Base-by-base conservation (phyloP, 2,329 filamentous ascomycete species). In the Hypoxylon sp. region DNA sequence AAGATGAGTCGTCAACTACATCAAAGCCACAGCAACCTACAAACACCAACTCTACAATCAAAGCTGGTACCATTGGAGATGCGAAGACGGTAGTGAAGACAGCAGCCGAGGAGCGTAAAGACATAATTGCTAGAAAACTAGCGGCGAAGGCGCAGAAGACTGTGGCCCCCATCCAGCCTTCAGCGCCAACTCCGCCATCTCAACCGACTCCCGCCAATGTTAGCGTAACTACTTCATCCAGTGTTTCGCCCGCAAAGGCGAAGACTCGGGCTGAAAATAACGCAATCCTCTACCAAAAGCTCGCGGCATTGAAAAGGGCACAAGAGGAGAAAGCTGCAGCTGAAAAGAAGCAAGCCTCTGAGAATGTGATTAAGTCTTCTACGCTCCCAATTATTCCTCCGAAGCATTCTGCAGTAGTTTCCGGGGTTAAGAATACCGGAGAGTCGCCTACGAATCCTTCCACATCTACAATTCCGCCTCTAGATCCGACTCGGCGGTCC, bases 201-300 rank as follows among this genome's bases (percentile, higher is more conserved):
- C 24, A 70, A 12, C 36, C 69, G 2, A 26, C 60, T 8, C 56
- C 58, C 11, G 44, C 49, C 12, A 14, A 44, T 32, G 44, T 33
- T 6, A 38, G 56, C 16, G 33, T 30, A 33, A 48, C 20, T 55
- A 50, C 51, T 40, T 30, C 58, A 14, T 44, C 55, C 6, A 64
- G 40, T 48, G 48, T 63, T 9, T 67, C 69, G 5, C 60, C 68
- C 6, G 30, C 77, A 79, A 72, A 86, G 81, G 80, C 81, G 30
- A 87, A 90, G 73, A 87, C 87, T 1, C 71, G 72, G 44, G 74
- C 74, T 38, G 74, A 93, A 69, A 97, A 92, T 64, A 92, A 92
- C 61, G 85, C 84, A 62, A 80, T 93, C 30, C 83, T 94, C 48
- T 88, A 92, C 68, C 87, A 93, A 74, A 93, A 93, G 70, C 89